phyloP scores from a whole-genome alignment of 148 eudicot species.

The Rhododendron mucronatum region DNA sequence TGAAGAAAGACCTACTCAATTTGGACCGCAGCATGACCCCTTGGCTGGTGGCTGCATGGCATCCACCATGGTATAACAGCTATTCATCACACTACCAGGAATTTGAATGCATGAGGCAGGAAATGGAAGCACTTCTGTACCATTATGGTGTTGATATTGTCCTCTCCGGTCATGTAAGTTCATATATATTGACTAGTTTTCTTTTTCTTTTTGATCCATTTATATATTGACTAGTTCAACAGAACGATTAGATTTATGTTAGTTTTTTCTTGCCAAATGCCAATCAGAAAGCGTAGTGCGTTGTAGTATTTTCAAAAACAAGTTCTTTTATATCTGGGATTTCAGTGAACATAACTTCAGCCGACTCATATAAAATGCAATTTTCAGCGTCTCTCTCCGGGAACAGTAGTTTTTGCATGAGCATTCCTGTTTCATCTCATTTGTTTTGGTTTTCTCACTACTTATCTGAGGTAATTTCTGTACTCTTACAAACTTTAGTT shows the following conservation, averaged over 20 bases:
- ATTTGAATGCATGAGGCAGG: constrained; percentile 94
- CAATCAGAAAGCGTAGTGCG: background rate
- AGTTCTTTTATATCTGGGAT: background rate
- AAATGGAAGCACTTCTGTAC: constrained; percentile 75
- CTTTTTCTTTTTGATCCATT: background rate
- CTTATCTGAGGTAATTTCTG: background rate
- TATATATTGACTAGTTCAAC: background rate
- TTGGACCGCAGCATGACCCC: constrained; percentile 59
- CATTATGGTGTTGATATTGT: constrained; percentile 69
- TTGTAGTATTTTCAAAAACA: background rate
- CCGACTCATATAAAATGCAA: background rate
- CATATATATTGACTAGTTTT: background rate
- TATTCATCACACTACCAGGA: constrained; percentile 94
- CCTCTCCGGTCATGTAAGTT: constrained; percentile 92
- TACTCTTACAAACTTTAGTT: background rate
- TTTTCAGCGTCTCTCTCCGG: background rate
- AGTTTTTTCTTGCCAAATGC: background rate
- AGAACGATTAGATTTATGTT: background rate
- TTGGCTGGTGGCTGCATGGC: constrained; percentile 91
- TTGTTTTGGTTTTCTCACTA: background rate
- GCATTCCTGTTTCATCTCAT: background rate
- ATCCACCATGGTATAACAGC: constrained; percentile 96
- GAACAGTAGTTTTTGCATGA: background rate
- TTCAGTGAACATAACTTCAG: background rate
- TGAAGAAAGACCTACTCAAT: constrained; percentile 47